phyloP scores from a whole-genome alignment of 2,329 filamentous ascomycete genomes.

The Eutypa lata region DNA sequence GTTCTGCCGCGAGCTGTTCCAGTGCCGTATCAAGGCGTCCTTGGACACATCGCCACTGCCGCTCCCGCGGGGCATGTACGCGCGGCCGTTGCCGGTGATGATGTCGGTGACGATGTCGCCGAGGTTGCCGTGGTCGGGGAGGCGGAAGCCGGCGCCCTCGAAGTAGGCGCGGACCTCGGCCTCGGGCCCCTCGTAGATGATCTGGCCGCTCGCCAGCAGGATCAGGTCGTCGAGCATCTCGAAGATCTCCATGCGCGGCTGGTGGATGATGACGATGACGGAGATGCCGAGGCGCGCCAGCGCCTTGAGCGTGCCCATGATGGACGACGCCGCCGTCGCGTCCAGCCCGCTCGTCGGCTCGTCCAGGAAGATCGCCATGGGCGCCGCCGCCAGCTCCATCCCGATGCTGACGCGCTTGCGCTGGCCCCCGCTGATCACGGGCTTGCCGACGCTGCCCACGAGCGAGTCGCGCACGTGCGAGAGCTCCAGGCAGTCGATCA shows the following conservation, averaged over 20 bases:
- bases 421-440: constrained; percentile 55
- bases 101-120: constrained; percentile 61
- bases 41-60: constrained; percentile 43
- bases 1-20: constrained; percentile 33
- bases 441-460: constrained; percentile 49
- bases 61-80: constrained; percentile 41
- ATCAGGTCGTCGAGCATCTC: constrained; percentile 54
- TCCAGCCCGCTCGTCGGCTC: constrained; percentile 54
- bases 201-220: constrained; percentile 51
- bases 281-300: constrained; percentile 54
- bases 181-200: constrained; percentile 51
- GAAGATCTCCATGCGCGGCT: constrained; percentile 58
- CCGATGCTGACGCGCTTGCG: constrained; percentile 58
- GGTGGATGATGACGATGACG: constrained; percentile 57
- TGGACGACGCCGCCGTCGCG: constrained; percentile 51
- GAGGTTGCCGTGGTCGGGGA: constrained; percentile 48
- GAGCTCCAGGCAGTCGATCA: constrained; percentile 53
- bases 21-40: constrained; percentile 47
- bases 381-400: constrained; percentile 55
- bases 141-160: constrained; percentile 47
- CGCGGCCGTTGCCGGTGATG: constrained; percentile 53
- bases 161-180: constrained; percentile 46
- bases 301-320: constrained; percentile 52
- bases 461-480: constrained; percentile 48
- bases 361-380: constrained; percentile 53